Evolutionary conservation across 2,329 filamentous ascomycete genomes (phyloP).

Genomic region (Ophiocordyceps sinensis): DNA sequence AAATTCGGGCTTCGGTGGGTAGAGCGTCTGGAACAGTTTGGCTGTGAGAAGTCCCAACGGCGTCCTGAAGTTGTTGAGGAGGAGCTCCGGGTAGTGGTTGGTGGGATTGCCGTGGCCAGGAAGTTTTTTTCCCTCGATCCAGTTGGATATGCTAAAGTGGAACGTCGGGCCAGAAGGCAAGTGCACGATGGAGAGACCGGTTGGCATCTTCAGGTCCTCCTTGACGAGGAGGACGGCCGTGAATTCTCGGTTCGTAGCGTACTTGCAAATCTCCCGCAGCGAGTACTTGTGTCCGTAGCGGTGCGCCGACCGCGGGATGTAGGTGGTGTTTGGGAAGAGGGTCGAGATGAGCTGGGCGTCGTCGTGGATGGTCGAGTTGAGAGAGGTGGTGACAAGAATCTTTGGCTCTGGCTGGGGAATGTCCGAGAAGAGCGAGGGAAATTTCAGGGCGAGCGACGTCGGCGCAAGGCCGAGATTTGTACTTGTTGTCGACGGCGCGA

Average conservation of each 20-base stretch:
- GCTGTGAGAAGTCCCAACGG: conserved; percentile 80
- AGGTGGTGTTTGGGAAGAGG: conserved; percentile 75
- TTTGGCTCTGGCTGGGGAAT: conserved; percentile 53
- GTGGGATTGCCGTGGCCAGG: conserved; percentile 83
- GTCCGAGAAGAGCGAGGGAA: conserved; percentile 47
- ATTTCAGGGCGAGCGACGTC: conserved; percentile 43
- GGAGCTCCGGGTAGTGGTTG: conserved; percentile 77
- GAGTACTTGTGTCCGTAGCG: conserved; percentile 83
- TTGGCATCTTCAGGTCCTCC: conserved; percentile 77
- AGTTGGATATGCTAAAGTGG: conserved; percentile 83
- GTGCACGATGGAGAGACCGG: conserved; percentile 70
- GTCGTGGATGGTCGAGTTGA: conserved; percentile 78
- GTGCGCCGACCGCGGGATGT: conserved; percentile 76
- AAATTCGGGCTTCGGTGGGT: conserved; percentile 67
- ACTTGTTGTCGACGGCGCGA: conserved; percentile 44
- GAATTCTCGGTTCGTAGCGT: conserved; percentile 68
- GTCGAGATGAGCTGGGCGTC: conserved; percentile 66
- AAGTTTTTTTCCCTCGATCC: conserved; percentile 75
- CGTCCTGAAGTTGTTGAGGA: conserved; percentile 91
- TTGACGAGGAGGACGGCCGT: conserved; percentile 74
- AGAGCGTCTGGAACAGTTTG: conserved; percentile 50
- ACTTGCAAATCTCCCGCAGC: conserved; percentile 76
- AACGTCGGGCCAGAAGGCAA: conserved; percentile 79
- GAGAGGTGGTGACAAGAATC: conserved; percentile 78
- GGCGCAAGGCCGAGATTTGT: conserved; percentile 51